Conservation (phyloP, 345 rosid species). For the Cochlearia excelsa region DNA sequence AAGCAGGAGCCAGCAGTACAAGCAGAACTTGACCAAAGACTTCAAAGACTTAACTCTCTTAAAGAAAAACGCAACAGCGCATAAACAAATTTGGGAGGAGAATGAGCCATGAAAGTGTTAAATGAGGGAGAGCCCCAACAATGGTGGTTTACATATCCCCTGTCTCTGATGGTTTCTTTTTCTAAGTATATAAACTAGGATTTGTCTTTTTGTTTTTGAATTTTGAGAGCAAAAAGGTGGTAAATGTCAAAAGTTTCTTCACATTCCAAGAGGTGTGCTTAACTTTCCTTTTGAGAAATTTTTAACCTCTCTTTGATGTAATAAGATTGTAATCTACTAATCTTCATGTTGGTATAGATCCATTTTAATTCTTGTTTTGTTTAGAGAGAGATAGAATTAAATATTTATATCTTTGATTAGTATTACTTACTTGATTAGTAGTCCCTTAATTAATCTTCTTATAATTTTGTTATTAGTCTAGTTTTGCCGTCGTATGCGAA, state of each 20-base stretch:
- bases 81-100: slow-evolving; percentile 12
- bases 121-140: slow-evolving; percentile 16
- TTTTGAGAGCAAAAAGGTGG: slow-evolving; percentile 32
- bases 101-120: slow-evolving; percentile 23
- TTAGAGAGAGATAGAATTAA: no score
- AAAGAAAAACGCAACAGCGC: slow-evolving; percentile 44
- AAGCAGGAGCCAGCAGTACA: slow-evolving; percentile 95
- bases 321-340: slow-evolving; percentile 19
- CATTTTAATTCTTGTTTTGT: not conserved
- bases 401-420: no score
- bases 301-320: slow-evolving; percentile 6
- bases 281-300: not conserved
- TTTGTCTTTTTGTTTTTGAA: not conserved
- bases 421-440: no score
- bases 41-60: slow-evolving; percentile 72
- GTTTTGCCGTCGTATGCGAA: no score
- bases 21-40: slow-evolving; percentile 95
- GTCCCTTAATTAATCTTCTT: no score
- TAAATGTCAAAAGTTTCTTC: slow-evolving; percentile 34
- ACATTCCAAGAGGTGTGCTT: slow-evolving; percentile 25
- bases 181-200: slow-evolving; percentile 30
- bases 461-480: no score
- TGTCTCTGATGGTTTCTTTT: slow-evolving; percentile 15
- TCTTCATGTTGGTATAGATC: slow-evolving; percentile 22
- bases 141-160: slow-evolving; percentile 18